Evolutionary conservation across 371 early-diverging fungal genomes (phyloP).

Genomic region (Saksenaea oblongispora): DNA sequence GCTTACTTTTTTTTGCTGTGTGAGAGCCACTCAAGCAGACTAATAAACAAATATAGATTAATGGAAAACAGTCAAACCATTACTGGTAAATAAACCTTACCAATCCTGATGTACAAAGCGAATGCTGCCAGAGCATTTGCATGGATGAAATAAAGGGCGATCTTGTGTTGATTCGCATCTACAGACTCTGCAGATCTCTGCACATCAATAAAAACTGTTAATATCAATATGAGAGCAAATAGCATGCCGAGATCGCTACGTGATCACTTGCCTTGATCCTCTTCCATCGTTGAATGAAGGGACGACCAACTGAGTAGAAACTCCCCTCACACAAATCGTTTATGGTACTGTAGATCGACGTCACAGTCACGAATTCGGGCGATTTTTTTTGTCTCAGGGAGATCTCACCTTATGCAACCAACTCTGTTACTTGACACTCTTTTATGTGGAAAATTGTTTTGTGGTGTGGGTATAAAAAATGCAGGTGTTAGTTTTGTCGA

Average conservation of each 20-base stretch:
- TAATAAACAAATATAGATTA: conserved; percentile 16
- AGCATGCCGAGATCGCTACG: neutral
- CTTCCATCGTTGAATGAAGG: conserved; percentile 4
- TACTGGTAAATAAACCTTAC: conserved; percentile 29
- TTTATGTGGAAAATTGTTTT: no score
- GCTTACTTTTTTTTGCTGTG: conserved; percentile 77
- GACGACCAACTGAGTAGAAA: neutral
- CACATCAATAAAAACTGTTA: neutral
- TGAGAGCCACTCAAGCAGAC: conserved; percentile 83
- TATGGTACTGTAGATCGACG: neutral
- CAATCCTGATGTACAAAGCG: conserved; percentile 86
- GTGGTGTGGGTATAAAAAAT: no score
- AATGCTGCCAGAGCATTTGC: conserved; percentile 93
- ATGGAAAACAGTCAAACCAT: neutral
- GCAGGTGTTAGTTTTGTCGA: no score
- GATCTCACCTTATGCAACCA: no score
- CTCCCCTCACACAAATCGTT: neutral
- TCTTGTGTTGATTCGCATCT: conserved; percentile 73
- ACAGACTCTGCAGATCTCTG: conserved; percentile 87
- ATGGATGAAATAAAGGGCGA: conserved; percentile 88
- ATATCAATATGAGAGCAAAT: neutral
- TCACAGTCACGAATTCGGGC: neutral
- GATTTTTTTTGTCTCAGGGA: no score
- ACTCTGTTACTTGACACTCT: no score
- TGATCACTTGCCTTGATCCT: conserved; percentile 6